These are phyloP conservation scores for Aureococcus anophagefferens DNA, from an alignment of 108 stramenopile species.

Conservation along the genomic window DNA sequence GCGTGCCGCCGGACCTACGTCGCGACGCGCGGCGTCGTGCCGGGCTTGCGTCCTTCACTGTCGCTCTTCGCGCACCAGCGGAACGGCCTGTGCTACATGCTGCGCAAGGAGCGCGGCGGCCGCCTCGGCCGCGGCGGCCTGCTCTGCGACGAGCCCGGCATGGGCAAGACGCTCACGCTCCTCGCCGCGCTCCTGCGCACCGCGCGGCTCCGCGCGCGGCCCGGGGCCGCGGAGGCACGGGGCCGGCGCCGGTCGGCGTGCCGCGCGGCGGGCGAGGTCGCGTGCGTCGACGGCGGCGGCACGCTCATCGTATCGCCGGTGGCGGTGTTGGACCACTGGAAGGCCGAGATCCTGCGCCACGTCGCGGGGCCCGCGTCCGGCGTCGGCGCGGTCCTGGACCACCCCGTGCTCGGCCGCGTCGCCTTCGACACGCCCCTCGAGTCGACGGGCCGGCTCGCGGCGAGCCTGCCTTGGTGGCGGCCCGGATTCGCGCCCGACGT, in stretches of 20 bases:
- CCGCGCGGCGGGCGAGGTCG: too few species aligned
- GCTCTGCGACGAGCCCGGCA: conserved; percentile 51
- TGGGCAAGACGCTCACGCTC: conserved; percentile 48
- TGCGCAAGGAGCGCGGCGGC: background rate
- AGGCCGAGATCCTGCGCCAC: background rate
- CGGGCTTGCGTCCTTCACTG: background rate
- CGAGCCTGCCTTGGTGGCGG: too few species aligned
- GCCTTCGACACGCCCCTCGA: background rate
- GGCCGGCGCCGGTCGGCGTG: too few species aligned
- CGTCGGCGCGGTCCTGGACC: background rate
- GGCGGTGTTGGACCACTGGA: conserved; percentile 64
- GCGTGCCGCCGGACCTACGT: background rate
- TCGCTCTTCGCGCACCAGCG: background rate
- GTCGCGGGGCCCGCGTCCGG: background rate
- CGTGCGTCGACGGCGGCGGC: conserved; percentile 10
- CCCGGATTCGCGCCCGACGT: background rate
- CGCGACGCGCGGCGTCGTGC: background rate
- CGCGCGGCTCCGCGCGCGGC: background rate
- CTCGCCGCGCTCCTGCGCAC: conserved; percentile 34
- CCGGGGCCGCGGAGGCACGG: too few species aligned
- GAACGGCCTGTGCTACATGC: background rate
- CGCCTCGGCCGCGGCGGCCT: conserved; percentile 21
- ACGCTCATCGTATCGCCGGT: conserved; percentile 61
- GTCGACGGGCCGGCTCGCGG: too few species aligned
- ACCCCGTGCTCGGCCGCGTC: background rate